Evolutionary conservation across 805 yeast genomes (phyloP).

Genomic region (Candida alai): DNA sequence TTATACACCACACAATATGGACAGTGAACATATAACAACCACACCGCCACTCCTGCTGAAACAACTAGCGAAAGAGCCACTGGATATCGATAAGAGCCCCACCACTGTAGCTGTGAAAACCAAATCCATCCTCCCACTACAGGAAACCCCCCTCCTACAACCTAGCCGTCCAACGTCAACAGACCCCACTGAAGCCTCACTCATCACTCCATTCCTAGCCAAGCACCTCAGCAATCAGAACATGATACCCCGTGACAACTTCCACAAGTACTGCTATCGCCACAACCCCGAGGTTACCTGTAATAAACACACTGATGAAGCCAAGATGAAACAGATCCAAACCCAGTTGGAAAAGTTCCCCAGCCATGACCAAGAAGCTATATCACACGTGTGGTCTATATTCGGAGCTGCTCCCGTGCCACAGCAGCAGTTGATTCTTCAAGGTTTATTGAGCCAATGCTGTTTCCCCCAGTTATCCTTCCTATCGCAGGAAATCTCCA

Average conservation of each 20-base stretch:
- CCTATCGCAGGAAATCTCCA: constrained; percentile 73
- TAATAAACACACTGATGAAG: constrained; percentile 63
- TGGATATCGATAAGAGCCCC: too few species aligned
- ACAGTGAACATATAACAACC: too few species aligned
- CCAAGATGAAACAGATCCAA: constrained; percentile 63
- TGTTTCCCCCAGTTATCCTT: constrained; percentile 94
- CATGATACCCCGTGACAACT: constrained; percentile 46
- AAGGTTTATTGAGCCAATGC: constrained; percentile 83
- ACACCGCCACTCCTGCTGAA: too few species aligned
- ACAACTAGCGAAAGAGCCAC: too few species aligned
- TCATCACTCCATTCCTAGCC: constrained; percentile 38
- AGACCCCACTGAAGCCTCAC: constrained; percentile 17
- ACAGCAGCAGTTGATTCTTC: constrained; percentile 71
- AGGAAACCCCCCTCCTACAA: constrained; percentile 1
- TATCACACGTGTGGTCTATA: constrained; percentile 78
- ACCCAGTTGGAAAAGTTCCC: constrained; percentile 54
- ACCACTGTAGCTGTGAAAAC: too few species aligned
- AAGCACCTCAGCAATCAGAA: constrained; percentile 41
- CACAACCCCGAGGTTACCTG: constrained; percentile 87
- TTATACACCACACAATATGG: too few species aligned
- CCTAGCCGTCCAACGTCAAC: too few species aligned
- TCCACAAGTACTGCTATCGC: constrained; percentile 78
- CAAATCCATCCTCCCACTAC: neutral
- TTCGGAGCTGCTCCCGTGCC: constrained; percentile 70
- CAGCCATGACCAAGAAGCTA: constrained; percentile 68